Conservation (phyloP, 2,329 filamentous ascomycete genomes). For the Aspergillus quadricinctus region DNA sequence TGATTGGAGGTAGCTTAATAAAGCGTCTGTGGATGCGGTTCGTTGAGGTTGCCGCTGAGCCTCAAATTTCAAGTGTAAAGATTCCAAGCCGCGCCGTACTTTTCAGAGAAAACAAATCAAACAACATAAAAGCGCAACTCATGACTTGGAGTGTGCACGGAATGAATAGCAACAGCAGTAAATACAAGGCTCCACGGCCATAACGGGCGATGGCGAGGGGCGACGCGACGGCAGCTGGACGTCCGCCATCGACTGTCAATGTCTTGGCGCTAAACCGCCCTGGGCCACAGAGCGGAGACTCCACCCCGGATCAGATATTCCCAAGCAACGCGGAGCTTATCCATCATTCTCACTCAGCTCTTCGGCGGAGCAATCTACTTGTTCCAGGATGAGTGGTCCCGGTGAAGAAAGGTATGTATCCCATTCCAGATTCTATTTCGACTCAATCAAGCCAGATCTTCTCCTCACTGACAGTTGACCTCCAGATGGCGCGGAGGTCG, state of each 20-base stretch:
- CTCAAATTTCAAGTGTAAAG: constrained; percentile 9
- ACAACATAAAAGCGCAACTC: constrained; percentile 3
- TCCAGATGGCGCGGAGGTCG: constrained; percentile 39
- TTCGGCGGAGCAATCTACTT: not conserved
- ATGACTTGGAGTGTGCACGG: constrained; percentile 8
- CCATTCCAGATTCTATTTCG: not conserved
- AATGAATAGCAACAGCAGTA: not conserved
- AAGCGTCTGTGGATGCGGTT: constrained; percentile 1
- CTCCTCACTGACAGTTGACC: constrained; percentile 9
- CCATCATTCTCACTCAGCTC: not conserved
- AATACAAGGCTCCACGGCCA: not conserved
- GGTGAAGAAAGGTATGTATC: constrained; percentile 28
- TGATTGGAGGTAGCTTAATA: not conserved
- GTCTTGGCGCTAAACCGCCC: constrained; percentile 7
- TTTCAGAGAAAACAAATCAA: constrained; percentile 3
- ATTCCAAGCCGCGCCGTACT: constrained; percentile 5
- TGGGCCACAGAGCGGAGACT: constrained; percentile 13
- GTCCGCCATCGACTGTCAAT: constrained; percentile 3
- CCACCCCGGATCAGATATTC: constrained; percentile 1
- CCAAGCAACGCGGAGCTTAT: constrained; percentile 13
- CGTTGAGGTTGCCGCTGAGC: constrained; percentile 12
- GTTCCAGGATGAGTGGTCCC: constrained; percentile 30
- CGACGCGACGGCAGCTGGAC: constrained; percentile 12
- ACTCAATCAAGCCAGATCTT: not conserved
- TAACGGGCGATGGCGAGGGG: constrained; percentile 2